Evolutionary conservation across 140 eudicot species (phyloP).

Genomic region (Senecio squalidus): DNA sequence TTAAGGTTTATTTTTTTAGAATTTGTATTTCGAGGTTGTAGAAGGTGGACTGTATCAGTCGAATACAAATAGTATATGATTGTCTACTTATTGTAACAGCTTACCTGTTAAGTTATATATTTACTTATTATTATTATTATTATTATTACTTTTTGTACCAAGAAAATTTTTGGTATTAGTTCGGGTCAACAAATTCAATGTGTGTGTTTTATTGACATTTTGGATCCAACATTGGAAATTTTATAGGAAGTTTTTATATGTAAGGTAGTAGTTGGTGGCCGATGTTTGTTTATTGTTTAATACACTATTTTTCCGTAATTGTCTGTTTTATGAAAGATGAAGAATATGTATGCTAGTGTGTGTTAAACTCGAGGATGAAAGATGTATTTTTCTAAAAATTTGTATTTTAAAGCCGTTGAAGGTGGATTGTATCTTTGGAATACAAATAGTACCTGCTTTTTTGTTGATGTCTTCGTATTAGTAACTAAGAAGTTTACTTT

Average conservation of each 20-base stretch:
- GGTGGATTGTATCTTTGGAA: background rate
- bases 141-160: too few species aligned
- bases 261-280: background rate
- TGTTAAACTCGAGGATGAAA: background rate
- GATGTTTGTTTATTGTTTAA: background rate
- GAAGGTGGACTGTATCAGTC: too few species aligned
- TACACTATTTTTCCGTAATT: background rate
- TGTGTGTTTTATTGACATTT: too few species aligned
- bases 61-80: too few species aligned
- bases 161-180: background rate
- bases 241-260: too few species aligned
- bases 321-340: background rate
- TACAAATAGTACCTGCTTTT: background rate
- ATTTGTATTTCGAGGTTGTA: too few species aligned
- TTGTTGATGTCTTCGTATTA: background rate
- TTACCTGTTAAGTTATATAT: too few species aligned
- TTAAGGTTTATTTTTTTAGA: too few species aligned
- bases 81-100: too few species aligned
- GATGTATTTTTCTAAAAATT: background rate
- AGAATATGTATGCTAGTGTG: background rate
- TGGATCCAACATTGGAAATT: too few species aligned
- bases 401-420: background rate
- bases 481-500: conserved; percentile 1
- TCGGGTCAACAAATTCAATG: background rate
- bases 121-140: too few species aligned